Base-by-base conservation (phyloP, 2,329 filamentous ascomycete species). In the Cylindrodendrum hubeiense region DNA sequence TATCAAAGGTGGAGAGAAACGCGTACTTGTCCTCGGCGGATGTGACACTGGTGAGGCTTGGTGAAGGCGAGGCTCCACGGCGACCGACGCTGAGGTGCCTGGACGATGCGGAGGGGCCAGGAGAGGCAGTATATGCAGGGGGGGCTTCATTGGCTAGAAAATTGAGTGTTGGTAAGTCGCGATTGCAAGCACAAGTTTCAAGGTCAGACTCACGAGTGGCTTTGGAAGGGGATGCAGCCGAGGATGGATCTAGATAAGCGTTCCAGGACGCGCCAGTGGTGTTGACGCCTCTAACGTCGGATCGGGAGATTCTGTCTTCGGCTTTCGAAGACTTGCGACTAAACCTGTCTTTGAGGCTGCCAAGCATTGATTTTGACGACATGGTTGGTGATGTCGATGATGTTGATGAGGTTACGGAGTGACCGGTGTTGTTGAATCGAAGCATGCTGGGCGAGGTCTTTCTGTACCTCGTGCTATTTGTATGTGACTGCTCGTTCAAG, bases 1-100 rank as follows among this genome's bases (percentile, higher is more conserved):
- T 98, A 80, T 98, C 94, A 76, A 97, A 98, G 17, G 85, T 85
- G 44, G 81, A 78, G 5, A 98, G 89, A 76, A 97, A 97, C 2
- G 89, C 86, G 76, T 93, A 96, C 2, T 85, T 87, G 72, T 94
- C 91, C 70, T 94, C 90, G 22, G 80, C 79, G 9, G 77, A 79
- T 7, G 77, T 78, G 66, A 82, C 70, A 46, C 69, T 76, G n/a
- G 75, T 66, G 17, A 71, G 26, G 13, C 64, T 70, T 3, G 60
- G 67, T 5, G 68, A 57, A 6, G 69, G 66, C 7, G 66, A 71
- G 19, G 33, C 58, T 24, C 37, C 61, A 9, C 69, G 69, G 12
- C 56, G 64, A 13, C 50, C 69, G 37, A 68, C 57, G 13, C 70
- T 70, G 47, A 65, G 60, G 46, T 49, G 39, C 19, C 46, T 51